A percentile compares a stretch with the other conserved stretches of the same genome.
phyloP scores from a whole-genome alignment of 2,329 filamentous ascomycete genomes.

The Alternaria triticina region DNA sequence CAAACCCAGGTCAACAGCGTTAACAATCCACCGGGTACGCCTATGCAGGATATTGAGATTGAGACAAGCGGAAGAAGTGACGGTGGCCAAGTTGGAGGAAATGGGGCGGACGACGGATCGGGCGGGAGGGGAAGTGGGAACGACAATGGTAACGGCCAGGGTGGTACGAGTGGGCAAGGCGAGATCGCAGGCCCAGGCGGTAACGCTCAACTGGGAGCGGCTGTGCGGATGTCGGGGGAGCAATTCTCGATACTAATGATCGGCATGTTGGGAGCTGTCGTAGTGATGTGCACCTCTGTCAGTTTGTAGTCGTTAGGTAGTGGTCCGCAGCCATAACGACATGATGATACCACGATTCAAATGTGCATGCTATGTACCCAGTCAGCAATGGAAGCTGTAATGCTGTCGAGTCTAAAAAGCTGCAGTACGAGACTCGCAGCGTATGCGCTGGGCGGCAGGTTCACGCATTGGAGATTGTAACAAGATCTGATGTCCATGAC shows the following conservation, averaged over 20 bases:
- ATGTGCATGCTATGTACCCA: not conserved
- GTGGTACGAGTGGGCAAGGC: constrained; percentile 10
- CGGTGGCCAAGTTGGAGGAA: constrained; percentile 37
- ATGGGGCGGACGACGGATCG: constrained; percentile 22
- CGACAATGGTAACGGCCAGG: not conserved
- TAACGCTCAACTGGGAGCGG: constrained; percentile 10
- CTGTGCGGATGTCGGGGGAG: constrained; percentile 13
- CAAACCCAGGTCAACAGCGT: constrained; percentile 35
- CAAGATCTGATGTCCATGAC: constrained; percentile 19
- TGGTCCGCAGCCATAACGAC: not conserved
- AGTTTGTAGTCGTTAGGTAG: constrained; percentile 3
- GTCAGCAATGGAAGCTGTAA: not conserved
- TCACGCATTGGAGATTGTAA: not conserved
- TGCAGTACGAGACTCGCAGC: not conserved
- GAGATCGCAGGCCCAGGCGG: constrained; percentile 9
- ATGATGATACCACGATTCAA: not conserved
- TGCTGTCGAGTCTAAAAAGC: not conserved
- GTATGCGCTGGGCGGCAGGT: not conserved
- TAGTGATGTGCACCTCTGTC: constrained; percentile 17
- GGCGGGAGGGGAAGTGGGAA: not conserved
- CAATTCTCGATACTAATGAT: constrained; percentile 18
- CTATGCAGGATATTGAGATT: constrained; percentile 36
- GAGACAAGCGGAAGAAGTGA: constrained; percentile 30
- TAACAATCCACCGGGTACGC: constrained; percentile 42
- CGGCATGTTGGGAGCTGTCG: constrained; percentile 14